These are phyloP conservation scores for Pseudogymnoascus sp. DNA, from an alignment of 2,329 filamentous ascomycete species.

Conservation along the genomic window DNA sequence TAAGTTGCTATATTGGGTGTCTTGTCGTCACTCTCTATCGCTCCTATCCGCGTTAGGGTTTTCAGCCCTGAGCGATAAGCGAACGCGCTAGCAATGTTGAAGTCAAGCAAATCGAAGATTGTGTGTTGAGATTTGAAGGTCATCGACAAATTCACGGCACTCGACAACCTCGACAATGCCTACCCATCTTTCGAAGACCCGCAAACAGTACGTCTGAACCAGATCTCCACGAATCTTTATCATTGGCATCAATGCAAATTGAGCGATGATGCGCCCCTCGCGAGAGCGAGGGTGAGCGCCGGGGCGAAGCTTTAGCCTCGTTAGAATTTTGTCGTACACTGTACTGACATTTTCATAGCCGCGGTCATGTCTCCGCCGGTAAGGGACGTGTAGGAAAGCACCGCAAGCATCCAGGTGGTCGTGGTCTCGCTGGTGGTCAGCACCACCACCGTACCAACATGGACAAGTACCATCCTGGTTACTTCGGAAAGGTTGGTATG, in stretches of 20 bases:
- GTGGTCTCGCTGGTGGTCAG: slow-evolving; percentile 95
- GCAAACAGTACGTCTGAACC: slow-evolving; percentile 60
- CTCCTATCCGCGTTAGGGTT: background rate
- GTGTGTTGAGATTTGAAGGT: slow-evolving; percentile 1
- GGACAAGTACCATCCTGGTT: slow-evolving; percentile 93
- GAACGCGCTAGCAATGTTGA: slow-evolving; percentile 6
- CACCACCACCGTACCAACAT: slow-evolving; percentile 96
- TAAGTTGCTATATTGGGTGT: background rate
- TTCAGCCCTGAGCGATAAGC: slow-evolving; percentile 6
- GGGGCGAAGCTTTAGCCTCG: slow-evolving; percentile 12
- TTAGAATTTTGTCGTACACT: slow-evolving; percentile 12
- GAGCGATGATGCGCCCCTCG: slow-evolving; percentile 7
- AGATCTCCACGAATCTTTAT: background rate
- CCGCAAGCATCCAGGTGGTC: slow-evolving; percentile 80
- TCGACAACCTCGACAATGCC: slow-evolving; percentile 49
- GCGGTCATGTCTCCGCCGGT: slow-evolving; percentile 97
- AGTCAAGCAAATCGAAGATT: slow-evolving; percentile 8
- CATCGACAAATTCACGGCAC: slow-evolving; percentile 8
- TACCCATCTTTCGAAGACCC: slow-evolving; percentile 68
- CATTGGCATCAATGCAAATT: slow-evolving; percentile 7
- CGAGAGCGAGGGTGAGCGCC: slow-evolving; percentile 9
- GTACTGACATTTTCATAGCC: slow-evolving; percentile 46
- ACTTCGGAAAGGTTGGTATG: slow-evolving; percentile 98
- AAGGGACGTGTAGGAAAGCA: slow-evolving; percentile 98
- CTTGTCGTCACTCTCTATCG: background rate